These are phyloP conservation scores for Pezicula rhizophila DNA, from an alignment of 2,329 filamentous ascomycete species.

Conservation along the genomic window DNA sequence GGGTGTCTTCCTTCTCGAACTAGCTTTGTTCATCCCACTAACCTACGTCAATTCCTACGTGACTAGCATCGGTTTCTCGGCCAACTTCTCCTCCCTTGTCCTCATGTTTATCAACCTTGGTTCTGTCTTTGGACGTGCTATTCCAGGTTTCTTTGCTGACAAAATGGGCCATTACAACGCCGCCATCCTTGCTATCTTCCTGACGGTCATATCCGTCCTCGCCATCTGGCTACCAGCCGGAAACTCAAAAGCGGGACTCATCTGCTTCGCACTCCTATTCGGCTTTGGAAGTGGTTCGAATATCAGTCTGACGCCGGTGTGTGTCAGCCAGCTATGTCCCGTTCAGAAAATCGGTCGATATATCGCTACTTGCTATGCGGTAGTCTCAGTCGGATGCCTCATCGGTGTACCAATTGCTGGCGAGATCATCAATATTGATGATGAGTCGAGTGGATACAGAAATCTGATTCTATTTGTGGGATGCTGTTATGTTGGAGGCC, in stretches of 20 bases:
- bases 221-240: slow-evolving; percentile 70
- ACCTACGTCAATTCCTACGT: slow-evolving; percentile 75
- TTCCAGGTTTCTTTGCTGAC: slow-evolving; percentile 11
- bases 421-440: slow-evolving; percentile 44
- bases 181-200: slow-evolving; percentile 56
- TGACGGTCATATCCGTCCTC: slow-evolving; percentile 57
- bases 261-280: slow-evolving; percentile 70
- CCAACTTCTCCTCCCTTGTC: slow-evolving; percentile 66
- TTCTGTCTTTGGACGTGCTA: slow-evolving; percentile 11
- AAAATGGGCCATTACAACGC: slow-evolving; percentile 20
- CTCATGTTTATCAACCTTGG: slow-evolving; percentile 52
- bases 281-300: slow-evolving; percentile 77
- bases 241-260: slow-evolving; percentile 51
- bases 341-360: slow-evolving; percentile 78
- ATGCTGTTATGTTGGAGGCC: slow-evolving; percentile 48
- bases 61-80: slow-evolving; percentile 54
- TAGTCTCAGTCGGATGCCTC: slow-evolving; percentile 70
- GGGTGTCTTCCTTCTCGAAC: slow-evolving; percentile 62
- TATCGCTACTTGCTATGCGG: slow-evolving; percentile 76
- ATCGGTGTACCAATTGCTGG: slow-evolving; percentile 67
- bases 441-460: slow-evolving; percentile 50
- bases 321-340: slow-evolving; percentile 72
- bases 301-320: slow-evolving; percentile 78
- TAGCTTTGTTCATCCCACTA: slow-evolving; percentile 71
- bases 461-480: slow-evolving; percentile 60